phyloP scores from a whole-genome alignment of 495 filamentous ascomycete genomes.

The Geoglossum glabrum region DNA sequence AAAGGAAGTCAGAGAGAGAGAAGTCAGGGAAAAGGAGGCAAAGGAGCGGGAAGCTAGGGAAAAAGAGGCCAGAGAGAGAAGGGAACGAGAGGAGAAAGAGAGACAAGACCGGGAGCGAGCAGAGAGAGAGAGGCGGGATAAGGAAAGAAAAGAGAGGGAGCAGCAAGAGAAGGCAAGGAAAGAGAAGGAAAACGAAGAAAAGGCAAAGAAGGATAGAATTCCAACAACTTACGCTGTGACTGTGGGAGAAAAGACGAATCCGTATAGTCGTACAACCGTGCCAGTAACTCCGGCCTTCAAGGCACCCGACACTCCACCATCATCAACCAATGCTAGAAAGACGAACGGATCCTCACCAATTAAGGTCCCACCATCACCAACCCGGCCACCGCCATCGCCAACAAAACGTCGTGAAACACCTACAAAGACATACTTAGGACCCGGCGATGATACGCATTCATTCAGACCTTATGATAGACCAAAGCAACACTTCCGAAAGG shows the following conservation, averaged over 20 bases:
- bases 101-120: too few species aligned
- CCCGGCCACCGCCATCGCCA: conserved; percentile 21
- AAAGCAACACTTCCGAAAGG: conserved; percentile 26
- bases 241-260: neutral
- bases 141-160: conserved; percentile 17
- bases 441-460: conserved; percentile 47
- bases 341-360: neutral
- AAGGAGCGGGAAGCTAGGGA: conserved; percentile 18
- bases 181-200: conserved; percentile 25
- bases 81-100: conserved; percentile 13
- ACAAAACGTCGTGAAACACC: conserved; percentile 38
- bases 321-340: conserved; percentile 8
- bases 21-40: conserved; percentile 26
- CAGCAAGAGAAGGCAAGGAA: conserved; percentile 27
- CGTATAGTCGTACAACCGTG: neutral
- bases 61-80: conserved; percentile 17
- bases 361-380: conserved; percentile 11
- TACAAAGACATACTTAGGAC: conserved; percentile 43
- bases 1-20: conserved; percentile 12
- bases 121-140: conserved; percentile 17
- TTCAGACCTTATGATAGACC: conserved; percentile 70
- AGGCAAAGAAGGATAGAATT: conserved; percentile 20
- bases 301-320: conserved; percentile 7
- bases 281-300: conserved; percentile 3
- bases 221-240: conserved; percentile 4